Percentiles rank a stretch among this genome's conserved stretches.
Evolutionary conservation across 495 filamentous ascomycete species (phyloP).

Genomic region (Cercophora samala): DNA sequence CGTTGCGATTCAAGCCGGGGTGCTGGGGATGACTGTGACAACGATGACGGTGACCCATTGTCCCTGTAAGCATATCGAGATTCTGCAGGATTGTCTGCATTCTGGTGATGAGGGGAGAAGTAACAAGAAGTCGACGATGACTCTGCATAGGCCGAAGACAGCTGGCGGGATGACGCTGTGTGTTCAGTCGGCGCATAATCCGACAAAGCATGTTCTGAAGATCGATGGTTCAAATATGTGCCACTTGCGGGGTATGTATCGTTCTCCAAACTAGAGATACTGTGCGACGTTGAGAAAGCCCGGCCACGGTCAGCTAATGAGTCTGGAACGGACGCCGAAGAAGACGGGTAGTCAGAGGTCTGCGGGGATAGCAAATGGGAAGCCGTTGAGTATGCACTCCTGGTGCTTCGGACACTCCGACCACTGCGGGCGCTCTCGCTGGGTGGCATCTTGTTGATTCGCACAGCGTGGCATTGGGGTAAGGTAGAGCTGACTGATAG

Average conservation of each 20-base stretch:
- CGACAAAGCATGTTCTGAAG: background rate
- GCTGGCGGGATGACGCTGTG: slow-evolving; percentile 23
- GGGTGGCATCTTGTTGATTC: slow-evolving; percentile 17
- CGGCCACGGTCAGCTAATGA: background rate
- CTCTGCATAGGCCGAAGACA: background rate
- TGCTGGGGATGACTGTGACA: background rate
- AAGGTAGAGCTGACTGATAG: background rate
- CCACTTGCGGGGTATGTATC: background rate
- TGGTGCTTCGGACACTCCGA: slow-evolving; percentile 12
- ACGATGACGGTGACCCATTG: background rate
- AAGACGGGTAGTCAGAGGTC: slow-evolving; percentile 2
- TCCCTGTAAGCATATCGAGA: background rate
- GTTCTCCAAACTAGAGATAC: background rate
- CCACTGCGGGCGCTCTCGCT: slow-evolving; percentile 20
- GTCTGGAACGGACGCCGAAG: background rate
- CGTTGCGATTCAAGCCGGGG: background rate
- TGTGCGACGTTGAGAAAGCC: background rate
- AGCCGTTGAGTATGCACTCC: slow-evolving; percentile 25
- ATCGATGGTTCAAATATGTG: background rate
- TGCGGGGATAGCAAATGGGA: slow-evolving; percentile 28
- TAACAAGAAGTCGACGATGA: background rate
- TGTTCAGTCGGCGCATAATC: slow-evolving; percentile 16
- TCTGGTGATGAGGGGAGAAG: background rate
- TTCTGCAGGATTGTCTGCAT: background rate
- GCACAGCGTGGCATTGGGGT: background rate